Evolutionary conservation across 1,139 yeast genomes (phyloP), one percentile per base, ranked within the genome.

Genomic region (Hyphopichia fennica): DNA sequence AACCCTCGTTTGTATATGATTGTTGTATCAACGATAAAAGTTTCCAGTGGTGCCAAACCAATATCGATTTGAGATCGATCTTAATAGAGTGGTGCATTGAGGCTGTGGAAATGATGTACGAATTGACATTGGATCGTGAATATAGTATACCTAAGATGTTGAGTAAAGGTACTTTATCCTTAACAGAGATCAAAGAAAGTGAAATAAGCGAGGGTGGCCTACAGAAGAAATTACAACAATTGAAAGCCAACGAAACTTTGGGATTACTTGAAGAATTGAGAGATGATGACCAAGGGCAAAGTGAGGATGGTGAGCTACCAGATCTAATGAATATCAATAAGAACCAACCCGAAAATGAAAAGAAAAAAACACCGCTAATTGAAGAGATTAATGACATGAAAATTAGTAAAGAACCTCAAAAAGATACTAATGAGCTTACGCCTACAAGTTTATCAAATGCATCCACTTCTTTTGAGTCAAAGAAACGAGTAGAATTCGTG

Each of bases 1-100:
- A 68, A 9, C 63, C 69, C 15, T 79, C 89, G 29, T 65, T 77
- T 32, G 89, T 87, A 3, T 79, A 81, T 54, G 96, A 89, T 58
- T 88, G 96, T 58, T 82, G 90, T 32, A 76, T 87, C 41, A 80
- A 84, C 56, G 70, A 77, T 15, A 65, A 64, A 13, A 79, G 89
- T 45, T 77, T 83, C 63, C 70, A 72, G 43, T 83, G 91, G 83
- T 69, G 84, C 38, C 73, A 79, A 40, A 58, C 78, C 32, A 86
- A 82, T 49, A 42, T 52, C 2, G 81, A 79, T 43, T 63, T 80
- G 41, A 64, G 71, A 43, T 60, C 69, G 20, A 79, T 80, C 11
- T 52, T 77, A 42, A 69, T 77, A 20, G 84, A 79, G 48, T 80
- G 84, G 85, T 75, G 89, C 51, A 57, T 85, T 38, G 93, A 86